These are phyloP conservation scores for Beauveria caledonica DNA, from an alignment of 2,329 filamentous ascomycete genomes.

Conservation along the genomic window DNA sequence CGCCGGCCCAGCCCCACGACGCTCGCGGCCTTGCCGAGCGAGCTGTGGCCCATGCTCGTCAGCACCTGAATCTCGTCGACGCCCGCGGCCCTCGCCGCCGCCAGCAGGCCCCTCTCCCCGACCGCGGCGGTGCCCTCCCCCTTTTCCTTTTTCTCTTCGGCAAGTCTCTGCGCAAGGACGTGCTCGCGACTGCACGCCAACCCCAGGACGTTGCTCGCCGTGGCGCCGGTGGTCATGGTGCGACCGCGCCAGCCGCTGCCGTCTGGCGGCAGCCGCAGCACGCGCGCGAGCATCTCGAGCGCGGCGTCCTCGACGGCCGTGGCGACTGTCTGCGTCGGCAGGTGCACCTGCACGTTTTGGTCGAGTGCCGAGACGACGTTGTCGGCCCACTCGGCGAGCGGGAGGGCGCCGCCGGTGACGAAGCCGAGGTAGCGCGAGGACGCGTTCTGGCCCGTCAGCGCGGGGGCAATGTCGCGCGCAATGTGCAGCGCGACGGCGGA, in stretches of 20 bases:
- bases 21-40: constrained; percentile 73
- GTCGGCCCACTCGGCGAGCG: constrained; percentile 73
- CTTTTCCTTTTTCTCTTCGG: no score
- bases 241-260: constrained; percentile 40
- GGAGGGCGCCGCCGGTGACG: constrained; percentile 73
- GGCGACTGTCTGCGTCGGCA: constrained; percentile 65
- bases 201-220: constrained; percentile 75
- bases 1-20: constrained; percentile 69
- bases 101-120: constrained; percentile 61
- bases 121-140: constrained; percentile 32
- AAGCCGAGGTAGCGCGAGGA: constrained; percentile 77
- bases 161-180: constrained; percentile 37
- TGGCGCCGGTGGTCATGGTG: constrained; percentile 54
- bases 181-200: constrained; percentile 58
- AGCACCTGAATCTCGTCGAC: constrained; percentile 66
- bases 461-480: constrained; percentile 40
- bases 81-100: constrained; percentile 55
- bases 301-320: constrained; percentile 71
- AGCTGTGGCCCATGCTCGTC: constrained; percentile 77
- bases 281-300: constrained; percentile 57
- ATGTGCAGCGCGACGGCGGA: constrained; percentile 34
- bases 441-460: constrained; percentile 57
- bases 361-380: constrained; percentile 74
- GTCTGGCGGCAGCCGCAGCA: constrained; percentile 49
- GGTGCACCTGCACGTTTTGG: constrained; percentile 77